Percentiles rank a stretch among this genome's conserved stretches.
phyloP scores from a whole-genome alignment of 306 rosid genomes.

The Clitoria ternatea region DNA sequence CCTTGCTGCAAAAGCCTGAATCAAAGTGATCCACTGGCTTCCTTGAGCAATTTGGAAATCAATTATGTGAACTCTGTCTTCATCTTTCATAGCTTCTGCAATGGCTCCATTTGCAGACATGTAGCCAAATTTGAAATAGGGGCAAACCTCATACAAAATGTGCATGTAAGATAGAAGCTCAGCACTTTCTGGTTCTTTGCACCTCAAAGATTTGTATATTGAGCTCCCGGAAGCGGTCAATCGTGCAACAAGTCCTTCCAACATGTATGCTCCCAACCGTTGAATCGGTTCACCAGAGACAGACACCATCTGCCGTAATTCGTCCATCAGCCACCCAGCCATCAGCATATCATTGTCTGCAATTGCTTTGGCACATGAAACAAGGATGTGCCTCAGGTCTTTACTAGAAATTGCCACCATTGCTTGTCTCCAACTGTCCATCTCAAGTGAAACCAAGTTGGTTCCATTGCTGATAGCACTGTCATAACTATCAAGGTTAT shows the following conservation, averaged over 20 bases:
- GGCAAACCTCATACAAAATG: constrained; percentile 86
- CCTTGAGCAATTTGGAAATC: constrained; percentile 96
- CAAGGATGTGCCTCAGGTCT: constrained; percentile 64
- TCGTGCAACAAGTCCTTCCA: constrained; percentile 91
- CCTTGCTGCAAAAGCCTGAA: constrained; percentile 94
- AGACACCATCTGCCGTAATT: constrained; percentile 71
- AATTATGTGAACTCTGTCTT: constrained; percentile 76
- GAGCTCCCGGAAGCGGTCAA: constrained; percentile 63
- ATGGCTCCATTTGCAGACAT: constrained; percentile 99
- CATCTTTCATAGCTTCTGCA: constrained; percentile 96
- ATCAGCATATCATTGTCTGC: constrained; percentile 59
- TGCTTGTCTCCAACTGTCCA: constrained; percentile 71
- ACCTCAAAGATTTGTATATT: constrained; percentile 67
- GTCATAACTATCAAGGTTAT: constrained; percentile 48
- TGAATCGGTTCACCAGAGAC: constrained; percentile 96
- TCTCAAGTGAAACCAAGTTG: constrained; percentile 41
- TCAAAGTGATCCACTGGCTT: constrained; percentile 90
- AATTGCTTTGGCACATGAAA: constrained; percentile 73
- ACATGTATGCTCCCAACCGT: constrained; percentile 93
- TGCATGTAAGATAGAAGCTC: constrained; percentile 88
- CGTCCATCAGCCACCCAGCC: constrained; percentile 80
- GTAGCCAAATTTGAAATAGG: constrained; percentile 92
- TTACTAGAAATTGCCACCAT: constrained; percentile 59
- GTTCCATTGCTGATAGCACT: constrained; percentile 39
- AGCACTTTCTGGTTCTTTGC: constrained; percentile 79